phyloP scores from a whole-genome alignment of 768 basidiomycete genomes.

The Auricularia sp. region DNA sequence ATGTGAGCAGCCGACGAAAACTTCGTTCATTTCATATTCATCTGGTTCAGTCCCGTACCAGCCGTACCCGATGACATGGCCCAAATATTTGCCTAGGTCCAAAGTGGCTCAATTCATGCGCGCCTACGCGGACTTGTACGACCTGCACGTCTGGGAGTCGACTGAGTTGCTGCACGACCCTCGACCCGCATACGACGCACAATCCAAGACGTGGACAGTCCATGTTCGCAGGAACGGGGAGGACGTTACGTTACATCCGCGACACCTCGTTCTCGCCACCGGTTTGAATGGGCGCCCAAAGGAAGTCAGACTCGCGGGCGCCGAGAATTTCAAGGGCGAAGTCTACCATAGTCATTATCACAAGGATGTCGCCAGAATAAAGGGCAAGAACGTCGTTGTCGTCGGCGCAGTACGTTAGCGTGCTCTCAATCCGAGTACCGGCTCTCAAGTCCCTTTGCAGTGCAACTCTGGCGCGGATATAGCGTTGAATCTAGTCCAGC shows the following conservation, averaged over 20 bases:
- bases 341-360: slow-evolving; percentile 17
- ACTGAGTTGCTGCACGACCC: slow-evolving; percentile 20
- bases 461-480: slow-evolving; percentile 6
- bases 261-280: slow-evolving; percentile 32
- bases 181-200: slow-evolving; percentile 24
- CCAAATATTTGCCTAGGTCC: slow-evolving; percentile 30
- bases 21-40: too few relatives aligned
- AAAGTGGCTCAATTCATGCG: slow-evolving; percentile 38
- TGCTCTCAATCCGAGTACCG: too few relatives aligned
- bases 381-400: slow-evolving; percentile 4
- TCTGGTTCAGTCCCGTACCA: slow-evolving; percentile 28
- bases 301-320: slow-evolving; percentile 20
- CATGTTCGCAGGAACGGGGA: slow-evolving; percentile 22
- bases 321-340: slow-evolving; percentile 23
- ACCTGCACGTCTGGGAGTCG: slow-evolving; percentile 35
- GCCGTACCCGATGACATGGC: slow-evolving; percentile 31
- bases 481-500: not conserved
- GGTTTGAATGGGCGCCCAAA: slow-evolving; percentile 27
- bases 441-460: not conserved
- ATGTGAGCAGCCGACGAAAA: not conserved
- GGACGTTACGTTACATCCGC: slow-evolving; percentile 24
- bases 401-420: slow-evolving; percentile 8
- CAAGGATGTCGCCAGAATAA: not conserved
- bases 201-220: slow-evolving; percentile 26
- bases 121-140: slow-evolving; percentile 30